Evolutionary conservation across 108 stramenopile genomes (phyloP), one percentile per base, ranked within the genome.

Genomic region (Cylindrotheca closterium): DNA sequence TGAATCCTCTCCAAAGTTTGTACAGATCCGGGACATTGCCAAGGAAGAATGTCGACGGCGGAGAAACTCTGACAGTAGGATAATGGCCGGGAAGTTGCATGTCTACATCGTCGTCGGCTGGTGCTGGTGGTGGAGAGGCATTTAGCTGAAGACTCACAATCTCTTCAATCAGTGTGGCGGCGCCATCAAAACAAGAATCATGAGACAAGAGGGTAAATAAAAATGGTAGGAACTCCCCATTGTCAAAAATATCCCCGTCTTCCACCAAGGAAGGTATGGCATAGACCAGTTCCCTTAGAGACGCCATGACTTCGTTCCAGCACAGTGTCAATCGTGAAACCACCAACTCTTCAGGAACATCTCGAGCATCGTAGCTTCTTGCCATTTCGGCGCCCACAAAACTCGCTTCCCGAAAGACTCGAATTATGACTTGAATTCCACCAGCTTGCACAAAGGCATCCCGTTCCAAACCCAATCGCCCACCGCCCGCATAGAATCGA

Each of bases 81-180:
- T 64, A 51, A 49, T 37, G 37, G 23, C 63, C 63, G 30, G n/a
- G 15, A 18, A 55, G 52, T 17, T 18, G 4, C 31, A 51, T 47
- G 17, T 19, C 56, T 22, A 48, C 29, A 23, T 18, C 51, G 18
- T 59, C 59, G 28, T 61, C 45, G 27, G 65, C 49, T 18, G 42
- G 27, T 2, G 49, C 26, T 47, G 46, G 59, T 49, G 58, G 63
- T 21, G 60, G 65, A 0, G 73, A 61, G 7, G 67, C 63, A 45
- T 78, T 61, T 19, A 78, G 79, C 31, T 81, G 74, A n/a, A 82
- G 30, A 51, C 83, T 82, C 59, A 92, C 52, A 31, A 92, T 79
- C 59, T 92, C 91, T 64, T 92, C 91, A 60, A 92, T 82, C 34
- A 87, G 47, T 2, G 80, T 61, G 18, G 81, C 84, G 37, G 86